These are phyloP conservation scores for Hypoxylon lenormandii DNA, from an alignment of 495 filamentous ascomycete species.

Conservation along the genomic window DNA sequence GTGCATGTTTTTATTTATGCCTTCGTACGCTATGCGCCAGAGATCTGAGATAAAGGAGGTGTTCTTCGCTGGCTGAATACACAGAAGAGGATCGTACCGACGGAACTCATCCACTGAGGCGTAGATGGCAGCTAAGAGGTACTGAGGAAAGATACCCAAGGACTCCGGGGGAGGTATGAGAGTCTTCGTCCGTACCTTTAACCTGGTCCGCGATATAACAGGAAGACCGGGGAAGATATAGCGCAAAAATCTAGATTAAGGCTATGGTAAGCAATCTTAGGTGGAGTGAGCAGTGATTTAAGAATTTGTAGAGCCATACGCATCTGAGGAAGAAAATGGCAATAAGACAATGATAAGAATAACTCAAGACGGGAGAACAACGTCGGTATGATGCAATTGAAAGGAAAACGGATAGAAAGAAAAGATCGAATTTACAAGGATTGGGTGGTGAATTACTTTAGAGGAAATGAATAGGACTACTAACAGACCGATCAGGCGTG, in stretches of 20 bases:
- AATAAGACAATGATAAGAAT: too few relatives aligned
- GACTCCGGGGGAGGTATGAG: slow-evolving; percentile 2
- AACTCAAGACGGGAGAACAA: too few relatives aligned
- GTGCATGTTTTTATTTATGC: slow-evolving; percentile 1
- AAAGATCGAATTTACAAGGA: too few relatives aligned
- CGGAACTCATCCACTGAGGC: slow-evolving; percentile 55
- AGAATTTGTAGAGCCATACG: too few relatives aligned
- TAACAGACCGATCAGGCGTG: too few relatives aligned
- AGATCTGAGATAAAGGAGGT: not conserved
- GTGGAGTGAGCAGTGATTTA: too few relatives aligned
- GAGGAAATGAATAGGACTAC: too few relatives aligned
- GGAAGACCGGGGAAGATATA: slow-evolving; percentile 13
- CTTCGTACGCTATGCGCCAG: not conserved
- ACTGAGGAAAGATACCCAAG: slow-evolving; percentile 47
- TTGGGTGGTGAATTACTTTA: too few relatives aligned
- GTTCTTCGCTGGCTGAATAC: slow-evolving; percentile 18
- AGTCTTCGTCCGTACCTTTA: slow-evolving; percentile 3
- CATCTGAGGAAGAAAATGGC: too few relatives aligned
- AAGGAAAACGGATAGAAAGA: too few relatives aligned
- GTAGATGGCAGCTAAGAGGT: slow-evolving; percentile 56
- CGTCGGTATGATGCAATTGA: too few relatives aligned
- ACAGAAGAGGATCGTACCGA: slow-evolving; percentile 50
- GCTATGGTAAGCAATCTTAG: not conserved
- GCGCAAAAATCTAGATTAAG: slow-evolving; percentile 6
- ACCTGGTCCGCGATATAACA: not conserved